phyloP scores from a whole-genome alignment of 768 basidiomycete genomes.

The Lentinula detonsa region DNA sequence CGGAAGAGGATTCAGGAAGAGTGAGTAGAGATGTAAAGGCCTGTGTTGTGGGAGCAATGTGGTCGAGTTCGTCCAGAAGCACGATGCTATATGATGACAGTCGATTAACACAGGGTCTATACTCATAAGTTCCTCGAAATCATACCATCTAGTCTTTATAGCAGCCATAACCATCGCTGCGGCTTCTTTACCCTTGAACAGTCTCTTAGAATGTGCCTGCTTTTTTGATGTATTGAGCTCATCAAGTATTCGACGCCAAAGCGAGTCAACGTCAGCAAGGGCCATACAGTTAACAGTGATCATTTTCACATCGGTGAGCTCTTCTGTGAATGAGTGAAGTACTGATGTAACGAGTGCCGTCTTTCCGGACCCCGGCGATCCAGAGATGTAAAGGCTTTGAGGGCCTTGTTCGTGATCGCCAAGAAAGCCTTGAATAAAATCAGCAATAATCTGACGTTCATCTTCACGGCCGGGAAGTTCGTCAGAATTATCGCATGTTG shows the following conservation, averaged over 20 bases:
- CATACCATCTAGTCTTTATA: constrained; percentile 50
- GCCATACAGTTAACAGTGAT: constrained; percentile 79
- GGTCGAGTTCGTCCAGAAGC: constrained; percentile 84
- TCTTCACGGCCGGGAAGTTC: constrained; percentile 62
- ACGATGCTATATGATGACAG: constrained; percentile 45
- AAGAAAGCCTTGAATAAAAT: constrained; percentile 56
- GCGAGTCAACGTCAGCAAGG: constrained; percentile 53
- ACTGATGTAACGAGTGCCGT: constrained; percentile 76
- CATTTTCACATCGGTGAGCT: constrained; percentile 34
- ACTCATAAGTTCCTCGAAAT: constrained; percentile 5
- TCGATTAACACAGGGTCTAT: constrained; percentile 5
- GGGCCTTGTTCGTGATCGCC: constrained; percentile 22
- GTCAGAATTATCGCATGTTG: constrained; percentile 54
- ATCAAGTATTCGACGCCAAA: constrained; percentile 67
- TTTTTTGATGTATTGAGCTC: constrained; percentile 35
- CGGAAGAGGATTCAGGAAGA: constrained; percentile 48
- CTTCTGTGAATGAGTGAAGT: constrained; percentile 35
- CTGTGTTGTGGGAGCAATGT: constrained; percentile 59
- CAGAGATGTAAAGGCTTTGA: constrained; percentile 79
- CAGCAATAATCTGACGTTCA: constrained; percentile 52
- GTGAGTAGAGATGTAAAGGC: constrained; percentile 60
- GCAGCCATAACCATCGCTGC: constrained; percentile 39
- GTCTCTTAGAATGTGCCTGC: constrained; percentile 24
- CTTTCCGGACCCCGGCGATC: constrained; percentile 90
- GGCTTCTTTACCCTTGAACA: constrained; percentile 42